A percentile compares a stretch with the other conserved stretches of the same genome.
phyloP scores from a whole-genome alignment of 192 early-diverging fungal species.

The Coemansia sp. region DNA sequence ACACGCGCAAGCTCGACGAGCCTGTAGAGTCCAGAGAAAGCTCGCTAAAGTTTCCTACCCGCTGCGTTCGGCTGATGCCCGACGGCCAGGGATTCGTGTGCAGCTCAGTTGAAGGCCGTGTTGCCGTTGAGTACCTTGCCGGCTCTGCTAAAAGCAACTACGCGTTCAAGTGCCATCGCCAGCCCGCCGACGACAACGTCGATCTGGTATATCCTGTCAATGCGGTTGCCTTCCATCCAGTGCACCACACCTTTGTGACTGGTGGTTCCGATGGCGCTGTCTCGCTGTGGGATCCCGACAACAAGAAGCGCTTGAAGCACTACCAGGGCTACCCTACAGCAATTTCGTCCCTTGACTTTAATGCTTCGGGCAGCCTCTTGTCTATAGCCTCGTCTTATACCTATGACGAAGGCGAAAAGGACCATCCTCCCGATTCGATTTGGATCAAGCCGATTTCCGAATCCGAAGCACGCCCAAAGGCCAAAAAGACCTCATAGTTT shows the following conservation, averaged over 20 bases:
- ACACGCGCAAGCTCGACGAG: constrained; percentile 76
- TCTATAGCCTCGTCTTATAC: constrained; percentile 92
- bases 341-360: constrained; percentile 80
- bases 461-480: constrained; percentile 60
- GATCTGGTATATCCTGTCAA: constrained; percentile 93
- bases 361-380: constrained; percentile 69
- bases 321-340: constrained; percentile 80
- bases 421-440: constrained; percentile 76
- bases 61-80: constrained; percentile 83
- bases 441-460: constrained; percentile 72
- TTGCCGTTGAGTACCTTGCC: constrained; percentile 91
- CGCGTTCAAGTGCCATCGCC: constrained; percentile 96
- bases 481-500: constrained; percentile 16
- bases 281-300: constrained; percentile 87
- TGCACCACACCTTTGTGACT: constrained; percentile 91
- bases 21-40: constrained; percentile 71
- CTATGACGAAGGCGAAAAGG: constrained; percentile 91
- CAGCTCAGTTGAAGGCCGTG: constrained; percentile 90
- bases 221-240: constrained; percentile 86
- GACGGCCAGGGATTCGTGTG: constrained; percentile 84
- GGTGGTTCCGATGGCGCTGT: constrained; percentile 93
- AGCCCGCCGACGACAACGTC: constrained; percentile 63
- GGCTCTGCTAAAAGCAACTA: constrained; percentile 73
- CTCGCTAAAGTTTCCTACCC: constrained; percentile 86
- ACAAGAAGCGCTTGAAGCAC: constrained; percentile 83